Base-by-base conservation (phyloP, 2,329 filamentous ascomycete genomes). In the Penicillium griseofulvum region DNA sequence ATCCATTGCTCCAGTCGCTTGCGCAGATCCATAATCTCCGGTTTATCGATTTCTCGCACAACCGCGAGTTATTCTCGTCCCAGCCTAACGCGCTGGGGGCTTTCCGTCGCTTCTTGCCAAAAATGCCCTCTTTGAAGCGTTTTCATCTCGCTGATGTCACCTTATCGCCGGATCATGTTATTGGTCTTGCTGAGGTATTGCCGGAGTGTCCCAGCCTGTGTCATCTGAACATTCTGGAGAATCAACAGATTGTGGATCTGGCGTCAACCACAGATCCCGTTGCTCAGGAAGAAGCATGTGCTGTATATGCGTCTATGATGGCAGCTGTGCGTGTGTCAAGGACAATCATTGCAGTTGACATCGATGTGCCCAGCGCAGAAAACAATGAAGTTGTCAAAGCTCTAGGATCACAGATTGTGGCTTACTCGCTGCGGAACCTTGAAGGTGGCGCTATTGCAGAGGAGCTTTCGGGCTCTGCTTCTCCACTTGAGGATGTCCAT, bases 21-120 rank as follows among this genome's bases (percentile, higher is more conserved):
- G 80, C 83, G 26, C 84, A 81, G 61, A 77, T 97, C 53, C 80
- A 81, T 2, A 84, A 87, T 60, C 88, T 97, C 68, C 86, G 89
- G 19, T 97, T 97, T 69, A 85, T 99, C 56, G 94, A 97, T 70
- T 79, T 99, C 34, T 96, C 91, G 5, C 91, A 96, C 67, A 97
- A 97, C 65, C 88, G 82, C 31, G 85, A 85, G 19, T 80, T 99
- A 16, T 96, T 96, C 69, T 83, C 86, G 49, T 80, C 80, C 4
- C 80, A 87, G 39, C 87, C 89, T n/a, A 91, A 85, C 66, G 89
- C 89, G 2, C 80, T 94, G 33, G 82, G 83, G 5, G 76, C 91
- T 4, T 79, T 97, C 52, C 83, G 94, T 65, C 90, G 89, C 76
- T 94, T 93, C 69, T 79, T 97, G 53, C 92, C 93, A 4, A 87